Evolutionary conservation across 176 grass and related monocot genomes (phyloP).

Genomic region (Leersia perrieri): DNA sequence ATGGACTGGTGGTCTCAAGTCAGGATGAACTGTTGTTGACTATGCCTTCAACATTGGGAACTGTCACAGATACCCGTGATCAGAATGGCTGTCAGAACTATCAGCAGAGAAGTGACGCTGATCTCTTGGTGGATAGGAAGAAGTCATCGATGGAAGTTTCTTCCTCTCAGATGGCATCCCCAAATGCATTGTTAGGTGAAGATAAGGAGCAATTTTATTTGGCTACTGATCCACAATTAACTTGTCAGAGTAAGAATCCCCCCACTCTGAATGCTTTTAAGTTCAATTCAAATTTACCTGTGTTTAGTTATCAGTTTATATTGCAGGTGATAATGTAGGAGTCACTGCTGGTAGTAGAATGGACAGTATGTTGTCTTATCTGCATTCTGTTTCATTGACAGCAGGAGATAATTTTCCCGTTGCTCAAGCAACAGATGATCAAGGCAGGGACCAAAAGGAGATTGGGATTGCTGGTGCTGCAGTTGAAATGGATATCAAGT

Average conservation of each 20-base stretch:
- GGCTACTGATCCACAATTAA: conserved; percentile 25
- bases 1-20: conserved; percentile 7
- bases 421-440: conserved; percentile 29
- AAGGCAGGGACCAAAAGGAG: conserved; percentile 35
- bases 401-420: conserved; percentile 52
- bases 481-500: conserved; percentile 36
- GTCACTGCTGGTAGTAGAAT: conserved; percentile 59
- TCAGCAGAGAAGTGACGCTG: conserved; percentile 30
- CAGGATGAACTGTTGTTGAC: conserved; percentile 39
- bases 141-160: conserved; percentile 39
- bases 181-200: neutral
- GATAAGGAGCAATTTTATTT: conserved; percentile 37
- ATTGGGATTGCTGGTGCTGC: conserved; percentile 25
- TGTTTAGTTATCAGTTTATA: conserved; percentile 44
- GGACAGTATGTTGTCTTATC: conserved; percentile 68
- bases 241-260: conserved; percentile 60
- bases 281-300: conserved; percentile 17
- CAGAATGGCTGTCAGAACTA: conserved; percentile 25
- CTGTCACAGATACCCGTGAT: conserved; percentile 21
- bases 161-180: conserved; percentile 40
- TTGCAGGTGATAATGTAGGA: conserved; percentile 52
- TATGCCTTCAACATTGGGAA: conserved; percentile 37
- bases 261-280: conserved; percentile 14
- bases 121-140: conserved; percentile 41
- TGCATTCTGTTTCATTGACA: conserved; percentile 80